These are phyloP conservation scores for Anethum foeniculum DNA, from an alignment of 140 eudicot genomes.

Conservation along the genomic window DNA sequence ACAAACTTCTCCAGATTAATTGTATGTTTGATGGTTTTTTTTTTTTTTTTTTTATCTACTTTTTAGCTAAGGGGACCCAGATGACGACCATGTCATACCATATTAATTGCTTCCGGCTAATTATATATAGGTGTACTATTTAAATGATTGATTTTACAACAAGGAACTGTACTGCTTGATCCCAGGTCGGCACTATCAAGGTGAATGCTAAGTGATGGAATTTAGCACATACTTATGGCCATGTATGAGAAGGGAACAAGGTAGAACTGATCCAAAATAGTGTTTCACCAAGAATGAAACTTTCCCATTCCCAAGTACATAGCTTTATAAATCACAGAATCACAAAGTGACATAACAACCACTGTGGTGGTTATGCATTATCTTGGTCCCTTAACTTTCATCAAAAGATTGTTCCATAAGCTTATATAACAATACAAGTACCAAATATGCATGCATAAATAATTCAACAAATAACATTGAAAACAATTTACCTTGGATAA, in stretches of 20 bases:
- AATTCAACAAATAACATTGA: background rate
- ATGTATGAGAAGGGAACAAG: background rate
- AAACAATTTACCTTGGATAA: slow-evolving; percentile 51
- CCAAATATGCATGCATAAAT: background rate
- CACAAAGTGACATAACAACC: background rate
- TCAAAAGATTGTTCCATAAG: background rate
- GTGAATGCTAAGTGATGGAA: background rate
- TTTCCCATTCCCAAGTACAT: background rate
- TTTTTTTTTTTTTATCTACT: too few species aligned
- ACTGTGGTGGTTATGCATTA: background rate
- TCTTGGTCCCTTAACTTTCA: background rate
- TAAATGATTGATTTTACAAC: background rate
- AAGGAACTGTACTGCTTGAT: background rate
- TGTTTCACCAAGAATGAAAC: background rate
- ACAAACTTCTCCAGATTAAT: too few species aligned
- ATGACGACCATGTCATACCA: too few species aligned
- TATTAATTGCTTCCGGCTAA: too few species aligned
- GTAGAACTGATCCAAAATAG: background rate
- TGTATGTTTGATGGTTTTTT: too few species aligned
- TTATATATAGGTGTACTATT: background rate
- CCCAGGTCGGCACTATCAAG: background rate
- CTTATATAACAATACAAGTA: background rate
- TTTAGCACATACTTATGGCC: background rate
- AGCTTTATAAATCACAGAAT: background rate
- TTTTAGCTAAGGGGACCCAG: too few species aligned